Evolutionary conservation across 202 grass and related monocot species (phyloP).

Genomic region (Eragrostis tef): DNA sequence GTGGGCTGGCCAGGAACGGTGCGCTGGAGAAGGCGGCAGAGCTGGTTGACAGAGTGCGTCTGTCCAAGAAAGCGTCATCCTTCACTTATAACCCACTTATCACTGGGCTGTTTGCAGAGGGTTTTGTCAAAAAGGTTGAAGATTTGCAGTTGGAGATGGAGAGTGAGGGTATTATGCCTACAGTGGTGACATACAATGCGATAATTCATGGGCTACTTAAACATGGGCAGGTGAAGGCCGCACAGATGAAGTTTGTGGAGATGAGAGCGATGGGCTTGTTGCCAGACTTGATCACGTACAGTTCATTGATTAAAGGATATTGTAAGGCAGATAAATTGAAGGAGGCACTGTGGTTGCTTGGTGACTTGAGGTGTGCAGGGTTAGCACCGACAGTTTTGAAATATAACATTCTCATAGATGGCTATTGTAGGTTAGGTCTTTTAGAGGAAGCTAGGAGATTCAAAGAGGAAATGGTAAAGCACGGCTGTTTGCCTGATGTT

Average conservation of each 20-base stretch:
- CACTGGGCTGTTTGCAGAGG: constrained; percentile 56
- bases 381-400: constrained; percentile 66
- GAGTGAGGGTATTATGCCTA: constrained; percentile 52
- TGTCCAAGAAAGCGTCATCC: constrained; percentile 54
- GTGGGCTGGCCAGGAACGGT: constrained; percentile 71
- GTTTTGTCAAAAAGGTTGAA: constrained; percentile 53
- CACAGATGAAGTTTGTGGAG: constrained; percentile 61
- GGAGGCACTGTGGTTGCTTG: constrained; percentile 63
- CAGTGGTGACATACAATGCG: constrained; percentile 73
- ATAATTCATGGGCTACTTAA: constrained; percentile 74
- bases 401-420: constrained; percentile 84
- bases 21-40: constrained; percentile 64
- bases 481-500: constrained; percentile 65
- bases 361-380: constrained; percentile 60
- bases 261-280: constrained; percentile 65
- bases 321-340: constrained; percentile 58
- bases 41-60: constrained; percentile 60
- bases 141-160: constrained; percentile 72
- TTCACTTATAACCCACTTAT: constrained; percentile 87
- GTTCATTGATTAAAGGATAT: constrained; percentile 74
- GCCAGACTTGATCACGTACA: constrained; percentile 68
- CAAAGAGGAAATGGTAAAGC: constrained; percentile 69
- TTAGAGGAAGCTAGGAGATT: constrained; percentile 67
- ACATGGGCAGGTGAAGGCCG: constrained; percentile 53
- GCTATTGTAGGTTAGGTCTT: constrained; percentile 70